Conservation (phyloP, 2,329 filamentous ascomycete species). For the Trichocomaceae sp. region DNA sequence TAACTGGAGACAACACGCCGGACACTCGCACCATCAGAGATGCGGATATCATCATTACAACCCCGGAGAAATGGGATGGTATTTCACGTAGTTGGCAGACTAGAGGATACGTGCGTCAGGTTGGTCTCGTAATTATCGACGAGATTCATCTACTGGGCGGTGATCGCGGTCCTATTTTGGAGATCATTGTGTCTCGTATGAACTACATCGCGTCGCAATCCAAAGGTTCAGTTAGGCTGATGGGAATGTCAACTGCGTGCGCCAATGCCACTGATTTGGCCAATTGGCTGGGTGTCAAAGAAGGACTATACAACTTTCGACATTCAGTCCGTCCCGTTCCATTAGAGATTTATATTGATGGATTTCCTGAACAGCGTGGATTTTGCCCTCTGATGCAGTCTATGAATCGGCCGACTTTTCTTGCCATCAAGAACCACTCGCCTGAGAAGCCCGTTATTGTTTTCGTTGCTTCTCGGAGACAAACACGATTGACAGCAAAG, state of each 20-base stretch:
- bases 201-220: conserved; percentile 97
- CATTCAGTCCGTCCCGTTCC: conserved; percentile 96
- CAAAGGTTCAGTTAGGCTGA: conserved; percentile 76
- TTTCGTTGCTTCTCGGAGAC: conserved; percentile 89
- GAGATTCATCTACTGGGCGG: conserved; percentile 97
- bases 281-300: conserved; percentile 96
- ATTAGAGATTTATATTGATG: conserved; percentile 93
- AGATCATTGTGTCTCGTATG: conserved; percentile 91
- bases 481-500: conserved; percentile 90
- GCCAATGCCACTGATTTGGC: conserved; percentile 90
- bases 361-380: conserved; percentile 87
- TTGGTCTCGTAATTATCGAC: conserved; percentile 94
- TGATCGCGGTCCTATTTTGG: conserved; percentile 91
- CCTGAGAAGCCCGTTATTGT: conserved; percentile 97
- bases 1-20: conserved; percentile 96
- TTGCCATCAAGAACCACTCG: conserved; percentile 94
- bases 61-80: conserved; percentile 99
- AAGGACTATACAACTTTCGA: conserved; percentile 92
- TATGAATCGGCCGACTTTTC: conserved; percentile 95
- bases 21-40: conserved; percentile 93
- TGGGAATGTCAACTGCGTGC: conserved; percentile 99
- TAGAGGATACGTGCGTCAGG: conserved; percentile 88
- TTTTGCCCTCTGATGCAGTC: conserved; percentile 98
- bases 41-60: conserved; percentile 96
- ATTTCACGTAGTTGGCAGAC: conserved; percentile 99